These are phyloP conservation scores for Annulohypoxylon stygium DNA, from an alignment of 495 filamentous ascomycete species.

Conservation along the genomic window DNA sequence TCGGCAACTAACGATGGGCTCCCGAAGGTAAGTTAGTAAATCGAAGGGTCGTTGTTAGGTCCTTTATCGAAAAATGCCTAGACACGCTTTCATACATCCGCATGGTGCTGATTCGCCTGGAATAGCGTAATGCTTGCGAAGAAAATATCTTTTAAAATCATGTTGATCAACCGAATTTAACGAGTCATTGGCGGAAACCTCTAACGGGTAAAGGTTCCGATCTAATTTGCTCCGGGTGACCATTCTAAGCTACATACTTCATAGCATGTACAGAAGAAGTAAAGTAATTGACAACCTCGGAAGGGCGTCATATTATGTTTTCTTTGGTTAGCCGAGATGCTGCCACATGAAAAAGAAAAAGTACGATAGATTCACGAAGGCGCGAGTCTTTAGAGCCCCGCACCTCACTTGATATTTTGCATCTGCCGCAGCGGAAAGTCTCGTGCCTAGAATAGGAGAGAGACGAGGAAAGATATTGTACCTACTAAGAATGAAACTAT, in stretches of 20 bases:
- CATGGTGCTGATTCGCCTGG: not conserved
- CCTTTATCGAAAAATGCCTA: too few relatives aligned
- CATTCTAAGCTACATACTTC: not conserved
- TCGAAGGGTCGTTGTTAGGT: too few relatives aligned
- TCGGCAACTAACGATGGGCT: too few relatives aligned
- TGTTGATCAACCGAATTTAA: not conserved
- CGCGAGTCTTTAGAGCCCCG: not conserved
- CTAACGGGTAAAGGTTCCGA: not conserved
- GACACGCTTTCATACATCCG: not conserved
- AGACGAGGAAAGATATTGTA: too few relatives aligned
- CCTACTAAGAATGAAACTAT: not conserved
- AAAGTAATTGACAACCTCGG: not conserved
- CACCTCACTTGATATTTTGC: too few relatives aligned
- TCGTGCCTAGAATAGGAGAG: too few relatives aligned
- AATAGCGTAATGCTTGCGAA: not conserved
- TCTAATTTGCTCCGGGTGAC: not conserved
- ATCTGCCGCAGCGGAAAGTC: too few relatives aligned
- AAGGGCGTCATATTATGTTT: not conserved
- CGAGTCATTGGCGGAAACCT: not conserved
- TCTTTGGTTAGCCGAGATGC: not conserved
- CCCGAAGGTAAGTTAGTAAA: too few relatives aligned
- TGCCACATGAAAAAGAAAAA: not conserved
- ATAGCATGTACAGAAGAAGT: not conserved
- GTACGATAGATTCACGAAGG: not conserved
- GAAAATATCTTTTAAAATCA: not conserved